These are phyloP conservation scores for Cutaneotrichosporon mucoides DNA, from an alignment of 1,284 basidiomycete species.

Conservation along the genomic window DNA sequence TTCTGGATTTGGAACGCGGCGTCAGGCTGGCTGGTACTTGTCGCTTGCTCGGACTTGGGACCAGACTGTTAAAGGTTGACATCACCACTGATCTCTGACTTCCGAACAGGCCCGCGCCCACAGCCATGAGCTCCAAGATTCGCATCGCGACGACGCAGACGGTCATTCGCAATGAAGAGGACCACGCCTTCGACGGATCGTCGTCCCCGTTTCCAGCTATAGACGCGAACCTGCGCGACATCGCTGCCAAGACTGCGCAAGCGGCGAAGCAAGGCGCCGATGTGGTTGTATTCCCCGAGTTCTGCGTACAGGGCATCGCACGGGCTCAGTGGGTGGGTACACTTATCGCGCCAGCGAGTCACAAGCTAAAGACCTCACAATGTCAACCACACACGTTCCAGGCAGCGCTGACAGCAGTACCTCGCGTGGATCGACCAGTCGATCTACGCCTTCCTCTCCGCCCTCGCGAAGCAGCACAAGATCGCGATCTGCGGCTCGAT, in stretches of 20 bases:
- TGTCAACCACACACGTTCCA: too few relatives aligned
- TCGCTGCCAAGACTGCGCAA: slow-evolving; percentile 17
- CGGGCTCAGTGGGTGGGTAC: too few relatives aligned
- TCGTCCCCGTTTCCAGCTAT: slow-evolving; percentile 28
- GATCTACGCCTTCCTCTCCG: slow-evolving; percentile 17
- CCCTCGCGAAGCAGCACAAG: slow-evolving; percentile 28
- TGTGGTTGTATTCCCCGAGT: slow-evolving; percentile 48
- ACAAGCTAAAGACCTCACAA: too few relatives aligned
- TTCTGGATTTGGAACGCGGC: too few relatives aligned
- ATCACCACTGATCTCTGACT: too few relatives aligned
- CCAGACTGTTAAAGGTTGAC: too few relatives aligned
- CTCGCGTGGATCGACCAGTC: neutral
- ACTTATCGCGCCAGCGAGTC: too few relatives aligned
- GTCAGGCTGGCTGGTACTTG: too few relatives aligned
- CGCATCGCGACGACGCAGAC: neutral
- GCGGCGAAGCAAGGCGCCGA: slow-evolving; percentile 30
- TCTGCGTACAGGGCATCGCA: slow-evolving; percentile 36
- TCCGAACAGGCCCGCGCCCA: too few relatives aligned
- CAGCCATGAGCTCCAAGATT: too few relatives aligned
- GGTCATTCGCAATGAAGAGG: neutral
- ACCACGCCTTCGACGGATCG: neutral
- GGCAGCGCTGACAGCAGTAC: slow-evolving; percentile 21
- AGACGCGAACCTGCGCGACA: slow-evolving; percentile 30
- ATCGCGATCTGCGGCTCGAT: slow-evolving; percentile 41
- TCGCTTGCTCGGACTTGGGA: too few relatives aligned